Evolutionary conservation across 192 early-diverging fungal species (phyloP).

Genomic region (Mortierella hygrophila): DNA sequence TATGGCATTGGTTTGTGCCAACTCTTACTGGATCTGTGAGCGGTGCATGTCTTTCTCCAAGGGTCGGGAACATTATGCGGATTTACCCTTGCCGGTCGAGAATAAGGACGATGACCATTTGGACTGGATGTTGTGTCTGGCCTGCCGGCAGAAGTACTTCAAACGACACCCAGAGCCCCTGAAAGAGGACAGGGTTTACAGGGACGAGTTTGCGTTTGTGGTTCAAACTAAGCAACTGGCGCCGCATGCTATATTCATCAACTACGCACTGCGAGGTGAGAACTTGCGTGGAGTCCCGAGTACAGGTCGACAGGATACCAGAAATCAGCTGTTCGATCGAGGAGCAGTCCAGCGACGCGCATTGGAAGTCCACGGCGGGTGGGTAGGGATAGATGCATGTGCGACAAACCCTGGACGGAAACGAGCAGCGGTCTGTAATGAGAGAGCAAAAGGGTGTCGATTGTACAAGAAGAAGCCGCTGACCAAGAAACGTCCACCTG

Average conservation of each 20-base stretch:
- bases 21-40: constrained; percentile 29
- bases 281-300: background rate
- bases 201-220: background rate
- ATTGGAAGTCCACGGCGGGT: constrained; percentile 17
- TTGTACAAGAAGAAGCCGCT: background rate
- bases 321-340: background rate
- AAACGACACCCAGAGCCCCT: background rate
- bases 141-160: constrained; percentile 16
- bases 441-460: background rate
- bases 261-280: background rate
- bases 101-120: background rate
- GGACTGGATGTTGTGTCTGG: constrained; percentile 19
- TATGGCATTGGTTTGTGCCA: constrained; percentile 30
- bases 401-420: background rate
- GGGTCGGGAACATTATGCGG: background rate
- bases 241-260: background rate
- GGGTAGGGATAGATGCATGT: constrained; percentile 20
- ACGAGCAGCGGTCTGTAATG: background rate
- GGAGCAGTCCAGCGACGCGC: constrained; percentile 4
- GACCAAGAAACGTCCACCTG: background rate
- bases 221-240: background rate
- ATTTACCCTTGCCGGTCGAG: constrained; percentile 11
- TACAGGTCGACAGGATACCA: background rate
- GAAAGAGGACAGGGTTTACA: background rate
- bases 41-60: constrained; percentile 7